Base-by-base conservation (phyloP, 306 rosid species). In the Cucurbita pepo region DNA sequence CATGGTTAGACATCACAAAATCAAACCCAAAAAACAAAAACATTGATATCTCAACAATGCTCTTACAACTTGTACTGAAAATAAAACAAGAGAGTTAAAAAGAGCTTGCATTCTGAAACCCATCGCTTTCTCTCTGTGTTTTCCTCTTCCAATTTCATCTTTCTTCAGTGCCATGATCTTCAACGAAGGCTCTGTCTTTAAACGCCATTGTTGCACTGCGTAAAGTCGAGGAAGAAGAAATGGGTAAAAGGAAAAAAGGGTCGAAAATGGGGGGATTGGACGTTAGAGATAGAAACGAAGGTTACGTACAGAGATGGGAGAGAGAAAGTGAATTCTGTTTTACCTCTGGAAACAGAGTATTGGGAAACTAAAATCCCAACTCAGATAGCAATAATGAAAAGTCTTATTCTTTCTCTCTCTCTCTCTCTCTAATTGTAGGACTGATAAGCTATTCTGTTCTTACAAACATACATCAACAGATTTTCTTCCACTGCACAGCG, bases 291-390 rank as follows among this genome's bases (percentile, higher is more conserved):
- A 21, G 41, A 67, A 67, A 45, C 72, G 53, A 67, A 45, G 72
- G 72, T 45, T 67, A 67, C 72, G 72, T 67, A 66, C 25, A 10
- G 34, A 43, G 36, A 63, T 50, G 10, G 37, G 72, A 67, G 43
- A 48, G 37, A 67, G 56, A 48, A 48, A 61, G 56, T 7, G 41
- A 67, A 83, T 80, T 80, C 77, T 79, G 84, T 74, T 81, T 64
- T 86, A 54, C 52, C 72, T 74, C 76, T 62, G 56, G 12, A 13
- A 30, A 63, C 34, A 30, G 38, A 47, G 56, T 55, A 40, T 88
- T 90, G 92, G 88, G 85, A 90, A 65, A 81, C 79, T 84, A 84
- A 92, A 92, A 88, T 85, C 91, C 90, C 88, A 79, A 83, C 86
- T 89, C 90, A 81, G 88, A 85, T 65, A 77, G 90, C 90, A 89